These are phyloP conservation scores for Paramecium tetraurelia DNA, from an alignment of 73 alveolate species.

Conservation along the genomic window DNA sequence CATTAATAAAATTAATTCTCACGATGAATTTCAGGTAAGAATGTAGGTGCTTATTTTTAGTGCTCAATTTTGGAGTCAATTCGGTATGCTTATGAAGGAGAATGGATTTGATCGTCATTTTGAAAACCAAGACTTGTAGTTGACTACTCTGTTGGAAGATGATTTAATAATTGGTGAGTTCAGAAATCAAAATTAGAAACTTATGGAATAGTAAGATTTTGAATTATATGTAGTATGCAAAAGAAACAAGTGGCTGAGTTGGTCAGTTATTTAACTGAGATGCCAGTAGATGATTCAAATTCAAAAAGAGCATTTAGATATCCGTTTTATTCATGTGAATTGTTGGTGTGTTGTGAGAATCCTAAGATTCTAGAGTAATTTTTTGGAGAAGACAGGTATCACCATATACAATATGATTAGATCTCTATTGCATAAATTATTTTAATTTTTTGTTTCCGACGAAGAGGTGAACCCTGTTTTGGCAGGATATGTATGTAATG, in stretches of 20 bases:
- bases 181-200: slow-evolving; percentile 7
- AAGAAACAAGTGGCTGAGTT: background rate
- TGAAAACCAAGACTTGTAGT: background rate
- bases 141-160: slow-evolving; percentile 2
- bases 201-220: background rate
- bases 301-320: slow-evolving; percentile 39
- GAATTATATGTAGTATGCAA: background rate
- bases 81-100: background rate
- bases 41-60: background rate
- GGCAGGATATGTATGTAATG: slow-evolving; percentile 47
- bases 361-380: background rate
- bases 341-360: slow-evolving; percentile 8
- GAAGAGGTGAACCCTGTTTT: slow-evolving; percentile 18
- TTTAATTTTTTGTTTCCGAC: background rate
- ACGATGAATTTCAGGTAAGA: slow-evolving; percentile 17
- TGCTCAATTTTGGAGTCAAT: slow-evolving; percentile 26
- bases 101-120: slow-evolving; percentile 20
- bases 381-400: background rate
- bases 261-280: background rate
- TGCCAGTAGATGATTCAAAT: slow-evolving; percentile 18
- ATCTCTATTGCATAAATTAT: background rate
- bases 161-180: slow-evolving; percentile 27
- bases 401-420: background rate
- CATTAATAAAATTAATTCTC: background rate
- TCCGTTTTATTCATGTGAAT: slow-evolving; percentile 47